A percentile compares a stretch with the other conserved stretches of the same genome.
These are phyloP conservation scores for Hyphopichia pseudoburtonii DNA, from an alignment of 1,139 yeast species.

Conservation along the genomic window DNA sequence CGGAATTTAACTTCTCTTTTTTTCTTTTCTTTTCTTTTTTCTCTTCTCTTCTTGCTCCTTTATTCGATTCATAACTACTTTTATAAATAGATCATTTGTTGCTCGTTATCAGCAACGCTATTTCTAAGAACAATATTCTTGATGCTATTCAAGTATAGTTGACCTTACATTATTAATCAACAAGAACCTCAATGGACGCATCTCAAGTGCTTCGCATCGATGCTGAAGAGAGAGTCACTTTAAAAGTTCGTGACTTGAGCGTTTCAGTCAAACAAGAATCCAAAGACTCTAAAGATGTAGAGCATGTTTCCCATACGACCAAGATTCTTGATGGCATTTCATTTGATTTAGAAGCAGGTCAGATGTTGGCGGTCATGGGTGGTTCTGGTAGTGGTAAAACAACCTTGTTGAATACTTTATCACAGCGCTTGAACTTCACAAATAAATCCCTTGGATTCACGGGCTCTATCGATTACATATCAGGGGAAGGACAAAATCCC, in stretches of 20 bases:
- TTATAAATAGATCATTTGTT: too few relatives aligned
- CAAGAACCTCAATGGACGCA: too few relatives aligned
- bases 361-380: constrained; percentile 71
- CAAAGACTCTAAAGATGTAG: background rate
- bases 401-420: constrained; percentile 69
- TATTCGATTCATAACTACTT: too few relatives aligned
- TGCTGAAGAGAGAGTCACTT: constrained; percentile 25
- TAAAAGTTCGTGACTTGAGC: constrained; percentile 29
- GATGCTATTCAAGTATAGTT: too few relatives aligned
- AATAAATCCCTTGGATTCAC: constrained; percentile 31
- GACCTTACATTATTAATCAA: too few relatives aligned
- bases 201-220: constrained; percentile 11
- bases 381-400: constrained; percentile 91
- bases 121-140: too few relatives aligned
- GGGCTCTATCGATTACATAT: constrained; percentile 26
- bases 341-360: constrained; percentile 53
- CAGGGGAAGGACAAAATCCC: constrained; percentile 11
- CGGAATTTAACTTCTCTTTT: background rate
- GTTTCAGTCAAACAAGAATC: constrained; percentile 25
- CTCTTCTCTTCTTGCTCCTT: too few relatives aligned
- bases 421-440: constrained; percentile 51
- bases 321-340: constrained; percentile 46
- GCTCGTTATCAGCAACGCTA: too few relatives aligned
- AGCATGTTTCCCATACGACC: too few relatives aligned
- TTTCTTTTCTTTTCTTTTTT: background rate